Conservation (phyloP, 257 asterid genomes). For the Lycium ferocissimum region DNA sequence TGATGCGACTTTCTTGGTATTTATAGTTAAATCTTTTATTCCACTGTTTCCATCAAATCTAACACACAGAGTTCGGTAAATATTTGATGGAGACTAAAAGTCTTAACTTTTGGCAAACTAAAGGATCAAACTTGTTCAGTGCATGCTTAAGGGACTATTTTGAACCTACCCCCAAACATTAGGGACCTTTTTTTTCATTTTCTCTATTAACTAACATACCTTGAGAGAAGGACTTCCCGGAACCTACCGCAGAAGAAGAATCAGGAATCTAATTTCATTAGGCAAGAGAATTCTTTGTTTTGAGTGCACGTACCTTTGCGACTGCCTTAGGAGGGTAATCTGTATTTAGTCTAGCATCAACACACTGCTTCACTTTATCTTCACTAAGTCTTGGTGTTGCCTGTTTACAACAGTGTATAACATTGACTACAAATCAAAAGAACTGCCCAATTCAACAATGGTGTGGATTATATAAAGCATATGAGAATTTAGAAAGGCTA, state of each 20-base stretch:
- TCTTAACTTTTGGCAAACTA: too few species aligned
- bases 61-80: too few species aligned
- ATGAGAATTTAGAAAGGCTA: neutral
- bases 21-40: too few species aligned
- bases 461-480: neutral
- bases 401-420: conserved; percentile 39
- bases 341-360: conserved; percentile 63
- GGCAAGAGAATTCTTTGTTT: neutral
- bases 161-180: too few species aligned
- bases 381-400: conserved; percentile 83
- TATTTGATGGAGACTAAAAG: too few species aligned
- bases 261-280: neutral
- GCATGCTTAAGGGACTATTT: too few species aligned
- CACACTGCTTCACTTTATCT: conserved; percentile 83
- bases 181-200: too few species aligned
- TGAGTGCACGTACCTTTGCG: conserved; percentile 58
- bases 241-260: too few species aligned
- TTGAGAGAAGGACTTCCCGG: too few species aligned
- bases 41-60: too few species aligned
- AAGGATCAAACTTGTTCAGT: too few species aligned
- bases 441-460: neutral
- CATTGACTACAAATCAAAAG: neutral
- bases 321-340: conserved; percentile 88
- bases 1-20: too few species aligned
- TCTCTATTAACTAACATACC: neutral